Conservation (phyloP, 257 asterid species). For the Oldenlandia corymbosa region DNA sequence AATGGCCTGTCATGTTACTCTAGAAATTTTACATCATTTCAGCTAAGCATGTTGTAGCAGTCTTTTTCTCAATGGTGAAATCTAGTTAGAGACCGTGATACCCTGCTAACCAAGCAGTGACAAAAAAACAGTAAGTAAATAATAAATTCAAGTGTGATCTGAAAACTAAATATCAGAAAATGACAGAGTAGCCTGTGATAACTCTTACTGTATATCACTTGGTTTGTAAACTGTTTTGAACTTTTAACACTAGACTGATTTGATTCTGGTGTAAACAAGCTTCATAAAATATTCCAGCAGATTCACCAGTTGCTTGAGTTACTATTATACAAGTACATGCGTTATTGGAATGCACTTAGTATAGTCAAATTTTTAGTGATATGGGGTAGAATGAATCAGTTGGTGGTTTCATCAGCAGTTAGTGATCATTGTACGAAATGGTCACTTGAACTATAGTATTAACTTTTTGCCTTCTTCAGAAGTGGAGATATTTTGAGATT, state of each 20-base stretch:
- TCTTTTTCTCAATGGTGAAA: neutral
- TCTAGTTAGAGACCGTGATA: neutral
- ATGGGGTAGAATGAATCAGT: neutral
- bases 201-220: too few relatives aligned
- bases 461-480: neutral
- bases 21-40: too few relatives aligned
- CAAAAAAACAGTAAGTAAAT: too few relatives aligned
- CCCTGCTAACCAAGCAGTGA: too few relatives aligned
- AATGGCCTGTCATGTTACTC: too few relatives aligned
- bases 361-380: neutral
- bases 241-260: neutral
- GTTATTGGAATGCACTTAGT: too few relatives aligned
- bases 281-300: neutral
- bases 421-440: neutral
- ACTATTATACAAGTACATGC: neutral
- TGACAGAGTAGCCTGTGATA: too few relatives aligned
- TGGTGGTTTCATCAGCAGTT: neutral
- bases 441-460: too few relatives aligned
- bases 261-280: neutral
- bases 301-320: neutral
- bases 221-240: too few relatives aligned
- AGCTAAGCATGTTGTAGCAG: too few relatives aligned
- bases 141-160: too few relatives aligned
- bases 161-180: too few relatives aligned
- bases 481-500: neutral